Base-by-base conservation (phyloP, 208 protist genomes). In the Wallacemonas collosoma region DNA sequence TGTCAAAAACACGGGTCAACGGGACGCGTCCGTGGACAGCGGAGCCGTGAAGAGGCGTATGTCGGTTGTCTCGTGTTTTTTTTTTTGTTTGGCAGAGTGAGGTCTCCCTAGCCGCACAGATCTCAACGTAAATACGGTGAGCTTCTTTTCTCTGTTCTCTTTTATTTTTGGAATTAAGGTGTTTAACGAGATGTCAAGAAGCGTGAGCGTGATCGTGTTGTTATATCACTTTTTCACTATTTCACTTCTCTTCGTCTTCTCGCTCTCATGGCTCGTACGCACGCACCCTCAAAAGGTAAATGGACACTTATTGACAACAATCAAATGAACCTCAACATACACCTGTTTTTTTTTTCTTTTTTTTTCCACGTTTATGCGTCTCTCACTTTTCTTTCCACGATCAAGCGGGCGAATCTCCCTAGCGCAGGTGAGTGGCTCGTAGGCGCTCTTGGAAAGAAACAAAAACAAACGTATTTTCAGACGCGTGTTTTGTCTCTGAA, bases 301-400 rank as follows among this genome's bases (percentile, higher is more conserved):
- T 26, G 26, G 26, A 26, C 26, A 26, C 26, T 26, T 0, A 0
- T 26, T 26, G 26, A 26, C 26, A 26, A 26, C 26, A 26, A 26
- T 26, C 26, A 26, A 0, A 26, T 26, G 26, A 26, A 26, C 26
- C 26, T 0, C 26, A 26, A 26, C 26, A 26, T 26, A 26, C 26
- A 50, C 7, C 43, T 68, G 41, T 11, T 57, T 15, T 50, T 68
- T 43, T 1, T 4, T 65, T 41, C 60, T 74, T 68, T 68, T 54
- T 54, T 55, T 14, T 38, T 53, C 39, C 36, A 0, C 26, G 26
- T 26, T 26, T 26, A 26, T 26, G 0, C 26, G 48, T 51, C 9
- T 68, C 41, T 51, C 54, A 11, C 12, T 45, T 38, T 54, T 54
- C 48, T 53, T 68, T 26, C 26, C 6, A 5, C 53, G 14, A 7